Evolutionary conservation across 2,329 filamentous ascomycete genomes (phyloP).

Genomic region (Phaeophleospora eucalypticola): DNA sequence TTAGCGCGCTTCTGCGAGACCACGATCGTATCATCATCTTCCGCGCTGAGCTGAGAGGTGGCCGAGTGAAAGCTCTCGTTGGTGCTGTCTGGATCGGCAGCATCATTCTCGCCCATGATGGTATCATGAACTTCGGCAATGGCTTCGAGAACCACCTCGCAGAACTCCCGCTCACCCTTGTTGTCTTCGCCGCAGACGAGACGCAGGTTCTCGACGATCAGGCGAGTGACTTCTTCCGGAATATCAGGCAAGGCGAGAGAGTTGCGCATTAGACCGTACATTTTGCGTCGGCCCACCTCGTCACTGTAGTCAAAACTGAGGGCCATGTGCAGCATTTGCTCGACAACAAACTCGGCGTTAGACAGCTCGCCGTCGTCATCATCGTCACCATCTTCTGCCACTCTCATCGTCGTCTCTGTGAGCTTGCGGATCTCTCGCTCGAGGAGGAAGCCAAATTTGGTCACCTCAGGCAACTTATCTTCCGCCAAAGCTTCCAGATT

Average conservation of each 20-base stretch:
- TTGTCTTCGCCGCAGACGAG: constrained; percentile 73
- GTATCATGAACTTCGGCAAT: constrained; percentile 96
- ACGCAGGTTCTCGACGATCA: constrained; percentile 75
- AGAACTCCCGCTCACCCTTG: constrained; percentile 76
- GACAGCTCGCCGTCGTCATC: constrained; percentile 66
- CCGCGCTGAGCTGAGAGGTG: constrained; percentile 73
- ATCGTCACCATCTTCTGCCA: constrained; percentile 51
- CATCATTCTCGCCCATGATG: constrained; percentile 66
- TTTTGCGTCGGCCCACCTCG: constrained; percentile 89
- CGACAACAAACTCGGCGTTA: constrained; percentile 91
- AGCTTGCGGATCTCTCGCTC: constrained; percentile 72
- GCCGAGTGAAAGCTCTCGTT: constrained; percentile 92
- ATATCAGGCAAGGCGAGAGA: constrained; percentile 80
- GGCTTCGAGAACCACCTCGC: constrained; percentile 81
- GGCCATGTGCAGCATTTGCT: constrained; percentile 89
- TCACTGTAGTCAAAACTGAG: constrained; percentile 95
- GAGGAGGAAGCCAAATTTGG: constrained; percentile 80
- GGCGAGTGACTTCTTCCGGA: constrained; percentile 86
- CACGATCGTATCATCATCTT: constrained; percentile 46
- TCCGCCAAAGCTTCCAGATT: constrained; percentile 74
- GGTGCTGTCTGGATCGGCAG: constrained; percentile 43
- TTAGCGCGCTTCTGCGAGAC: constrained; percentile 31
- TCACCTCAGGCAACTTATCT: constrained; percentile 93
- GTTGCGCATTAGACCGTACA: constrained; percentile 87
- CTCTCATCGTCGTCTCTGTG: constrained; percentile 59